Evolutionary conservation across 441 rosid species (phyloP), one percentile per base, ranked within the genome.

Genomic region (Adansonia rubrostipa): DNA sequence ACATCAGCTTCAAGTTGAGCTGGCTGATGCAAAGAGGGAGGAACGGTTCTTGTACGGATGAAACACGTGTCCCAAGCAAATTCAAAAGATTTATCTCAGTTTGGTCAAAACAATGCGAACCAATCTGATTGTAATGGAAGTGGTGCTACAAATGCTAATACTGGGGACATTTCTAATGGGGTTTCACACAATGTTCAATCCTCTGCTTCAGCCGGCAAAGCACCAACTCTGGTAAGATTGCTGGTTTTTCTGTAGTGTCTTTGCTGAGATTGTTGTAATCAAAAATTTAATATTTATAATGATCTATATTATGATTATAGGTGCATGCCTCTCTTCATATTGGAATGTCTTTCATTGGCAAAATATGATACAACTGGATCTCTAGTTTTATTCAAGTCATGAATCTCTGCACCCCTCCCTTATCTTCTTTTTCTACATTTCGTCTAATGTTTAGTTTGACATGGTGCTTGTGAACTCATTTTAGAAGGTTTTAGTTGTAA

Each of bases 1-100:
- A 54, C 97, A 96, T 75, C 99, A 94, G 76, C 98, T 94, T 85
- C 98, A 93, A 72, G 80, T 85, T 82, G 95, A 94, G 85, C 84
- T 94, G 74, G 93, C 93, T 72, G 90, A 91, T 81, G 85, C 81
- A 19, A 19, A 96, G 86, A 82, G 98, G 88, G 83, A 90, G 89
- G 79, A 84, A 80, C 78, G 89, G 95, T 51, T 74, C 91, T 40
- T 89, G 80, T 60, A 36, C 90, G 8, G 94, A 89, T 56, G 92
- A 89, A 71, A 19, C 88, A 36, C 42, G 14, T 82, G n/a, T 80
- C 91, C 53, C 91, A 87, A 77, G 80, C 83, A 51, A 88, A 86
- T 71, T 73, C 90, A 50, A 88, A 88, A 72, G 89, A 88, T 44
- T 71, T 79, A 62, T 82, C 90, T 82, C 94, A 86, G 66, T 86